Evolutionary conservation across 2,329 filamentous ascomycete genomes (phyloP), one percentile per base, ranked within the genome.

Genomic region (Paradendryphiella salina): DNA sequence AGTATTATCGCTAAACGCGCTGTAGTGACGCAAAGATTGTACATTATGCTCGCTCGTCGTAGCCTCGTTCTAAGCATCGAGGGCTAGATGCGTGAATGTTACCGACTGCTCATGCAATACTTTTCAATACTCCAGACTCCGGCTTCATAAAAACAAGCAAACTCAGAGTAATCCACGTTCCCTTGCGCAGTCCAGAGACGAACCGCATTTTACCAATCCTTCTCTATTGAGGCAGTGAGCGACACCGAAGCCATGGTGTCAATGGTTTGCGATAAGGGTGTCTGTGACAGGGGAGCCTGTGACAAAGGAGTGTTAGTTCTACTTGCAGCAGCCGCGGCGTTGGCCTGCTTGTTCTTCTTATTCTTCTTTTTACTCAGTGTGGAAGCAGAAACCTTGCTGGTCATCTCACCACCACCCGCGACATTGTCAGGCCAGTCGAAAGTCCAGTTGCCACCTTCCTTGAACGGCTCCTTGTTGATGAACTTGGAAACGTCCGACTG

Each of bases 401-500:
- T 48, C 51, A 61, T 43, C 21, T 59, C 53, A 29, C 56, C 56
- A 1, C 57, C 54, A n/a, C 37, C 52, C 13, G 54, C 40, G 17
- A 26, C 33, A 4, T 52, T 37, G 29, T 43, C 47, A 9, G 60
- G 52, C 69, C 69, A 72, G 4, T 67, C 59, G 13, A 63, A 64
- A n/a, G 47, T 50, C 66, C 66, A 72, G 1, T 39, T 50, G 6
- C 63, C 67, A 20, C 64, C 57, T 7, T 59, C 61, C 34, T 56
- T 55, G 54, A 72, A 73, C 0, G 66, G 69, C 10, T 52, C 34
- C 39, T 60, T 66, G 21, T 77, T 75, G 28, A 88, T 82, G 57
- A 80, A 88, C 7, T 79, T 74, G 63, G 85, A 88, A 20, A 90
- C 79, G 63, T 91, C 82, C 2, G 73, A 75, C 57, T 80, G 75